Base-by-base conservation (phyloP, 106 monocot genomes). In the Platanthera zijinensis region DNA sequence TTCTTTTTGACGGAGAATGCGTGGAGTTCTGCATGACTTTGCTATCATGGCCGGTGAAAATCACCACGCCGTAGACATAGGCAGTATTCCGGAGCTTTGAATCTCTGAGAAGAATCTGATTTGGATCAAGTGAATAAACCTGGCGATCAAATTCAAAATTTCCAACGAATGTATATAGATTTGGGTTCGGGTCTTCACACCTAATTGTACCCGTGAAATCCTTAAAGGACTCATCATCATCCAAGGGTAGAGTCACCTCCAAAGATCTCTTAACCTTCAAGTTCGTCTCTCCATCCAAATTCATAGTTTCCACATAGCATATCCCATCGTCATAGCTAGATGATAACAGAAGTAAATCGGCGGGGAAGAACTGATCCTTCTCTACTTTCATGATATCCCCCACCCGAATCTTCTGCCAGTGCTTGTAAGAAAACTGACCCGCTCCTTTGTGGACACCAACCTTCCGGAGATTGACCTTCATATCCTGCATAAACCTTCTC, bases 231-330 rank as follows among this genome's bases (percentile, higher is more conserved):
- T 48, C 69, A 39, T 86, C 69, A 11, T 82, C 83, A 51, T 75
- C 74, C 74, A 75, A 75, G 5, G 56, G 17, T 30, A 75, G 45
- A 56, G 74, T 75, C 39, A 56, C 72, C 64, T 86, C 83, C 74
- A 83, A 57, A 17, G 83, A 83, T 47, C 80, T 77, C 80, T 86
- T 86, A 25, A 86, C 80, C 83, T 86, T 86, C 48, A 86, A 56
- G 61, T 86, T 86, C 15, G 89, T 89, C 69, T 89, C 89, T n/a
- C 89, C 89, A 79, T 89, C 89, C 52, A 89, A 78, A 76, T 89
- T 89, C 88, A 89, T 85, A 9, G 74, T 74, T 39, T 74, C 74
- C 3, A 74, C 74, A 54, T 74, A 74, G 13, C 74, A 74, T 74
- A 74, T 75, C 74, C 74, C 74, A 57, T 75, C 74, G 5, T 57